Percentiles rank a stretch among this genome's conserved stretches.
These are phyloP conservation scores for Colletotrichum godetiae DNA, from an alignment of 2,329 filamentous ascomycete genomes.

Conservation along the genomic window DNA sequence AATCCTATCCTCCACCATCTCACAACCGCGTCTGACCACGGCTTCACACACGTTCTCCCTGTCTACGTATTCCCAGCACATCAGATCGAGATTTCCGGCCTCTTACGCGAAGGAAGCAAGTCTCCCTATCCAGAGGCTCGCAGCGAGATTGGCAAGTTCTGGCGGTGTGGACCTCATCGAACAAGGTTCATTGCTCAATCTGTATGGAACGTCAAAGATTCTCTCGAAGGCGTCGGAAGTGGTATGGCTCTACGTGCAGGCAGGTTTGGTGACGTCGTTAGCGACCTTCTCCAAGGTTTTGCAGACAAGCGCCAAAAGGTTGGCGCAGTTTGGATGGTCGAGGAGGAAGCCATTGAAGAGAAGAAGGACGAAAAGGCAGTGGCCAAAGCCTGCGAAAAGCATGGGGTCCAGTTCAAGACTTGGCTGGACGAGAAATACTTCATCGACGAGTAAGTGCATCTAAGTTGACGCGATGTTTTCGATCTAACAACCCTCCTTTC, in stretches of 20 bases:
- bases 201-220: conserved; percentile 77
- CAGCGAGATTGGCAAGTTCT: conserved; percentile 74
- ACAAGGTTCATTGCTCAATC: conserved; percentile 79
- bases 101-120: conserved; percentile 64
- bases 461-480: neutral
- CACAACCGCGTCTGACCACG: conserved; percentile 59
- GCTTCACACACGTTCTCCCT: conserved; percentile 77
- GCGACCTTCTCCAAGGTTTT: conserved; percentile 65
- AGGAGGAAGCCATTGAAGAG: conserved; percentile 78
- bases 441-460: conserved; percentile 76
- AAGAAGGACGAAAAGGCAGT: conserved; percentile 70
- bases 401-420: conserved; percentile 69
- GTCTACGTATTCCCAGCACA: conserved; percentile 76
- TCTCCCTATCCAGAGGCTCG: conserved; percentile 78
- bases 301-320: conserved; percentile 58
- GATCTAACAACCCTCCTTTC: conserved; percentile 31
- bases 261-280: conserved; percentile 67
- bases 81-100: conserved; percentile 81
- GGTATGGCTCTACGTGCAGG: conserved; percentile 75
- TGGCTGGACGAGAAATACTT: conserved; percentile 84
- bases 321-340: conserved; percentile 78
- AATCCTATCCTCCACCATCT: conserved; percentile 77
- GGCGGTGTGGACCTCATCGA: conserved; percentile 79
- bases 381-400: conserved; percentile 60
- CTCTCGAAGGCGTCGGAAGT: conserved; percentile 68